Conservation (phyloP, 2,329 filamentous ascomycete genomes). For the Trichoderma citrinoviride region DNA sequence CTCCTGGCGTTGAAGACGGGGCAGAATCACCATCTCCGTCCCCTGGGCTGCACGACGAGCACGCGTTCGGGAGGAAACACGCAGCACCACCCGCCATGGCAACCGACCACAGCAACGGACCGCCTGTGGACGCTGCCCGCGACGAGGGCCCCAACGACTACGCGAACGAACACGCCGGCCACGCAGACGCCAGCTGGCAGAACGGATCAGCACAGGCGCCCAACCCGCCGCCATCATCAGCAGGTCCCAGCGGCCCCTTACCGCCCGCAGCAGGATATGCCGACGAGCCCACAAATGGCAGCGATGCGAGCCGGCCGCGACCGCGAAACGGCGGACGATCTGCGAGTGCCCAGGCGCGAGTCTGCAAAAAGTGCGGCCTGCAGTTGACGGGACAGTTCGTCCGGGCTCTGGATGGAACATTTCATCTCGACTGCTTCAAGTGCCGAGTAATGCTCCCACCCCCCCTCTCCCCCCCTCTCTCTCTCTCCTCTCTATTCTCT, state of each 20-base stretch:
- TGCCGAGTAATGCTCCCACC: conserved; percentile 69
- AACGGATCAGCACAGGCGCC: conserved; percentile 39
- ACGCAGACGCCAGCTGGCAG: conserved; percentile 39
- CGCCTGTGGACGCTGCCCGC: conserved; percentile 39
- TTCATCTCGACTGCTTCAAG: conserved; percentile 96
- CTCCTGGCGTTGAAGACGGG: conserved; percentile 34
- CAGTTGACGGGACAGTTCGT: conserved; percentile 93
- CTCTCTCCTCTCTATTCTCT: background rate
- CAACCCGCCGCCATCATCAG: conserved; percentile 38
- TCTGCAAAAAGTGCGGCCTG: conserved; percentile 85
- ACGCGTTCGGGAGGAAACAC: conserved; percentile 22
- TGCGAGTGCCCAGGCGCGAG: conserved; percentile 59
- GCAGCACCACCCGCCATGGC: conserved; percentile 40
- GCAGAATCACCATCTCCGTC: conserved; percentile 25
- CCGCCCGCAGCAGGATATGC: conserved; percentile 33
- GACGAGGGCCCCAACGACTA: conserved; percentile 32
- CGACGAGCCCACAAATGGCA: conserved; percentile 52
- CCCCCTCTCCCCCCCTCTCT: background rate
- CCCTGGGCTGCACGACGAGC: conserved; percentile 30
- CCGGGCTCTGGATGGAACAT: conserved; percentile 86
- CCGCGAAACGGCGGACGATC: conserved; percentile 50
- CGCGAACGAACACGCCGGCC: conserved; percentile 30
- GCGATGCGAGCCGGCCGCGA: conserved; percentile 57
- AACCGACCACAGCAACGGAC: conserved; percentile 46
- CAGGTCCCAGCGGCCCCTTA: conserved; percentile 35